Evolutionary conservation across 164 flowering plant genomes (phyloP), one percentile per base, ranked within the genome.

Genomic region (Tinospora cordifolia): DNA sequence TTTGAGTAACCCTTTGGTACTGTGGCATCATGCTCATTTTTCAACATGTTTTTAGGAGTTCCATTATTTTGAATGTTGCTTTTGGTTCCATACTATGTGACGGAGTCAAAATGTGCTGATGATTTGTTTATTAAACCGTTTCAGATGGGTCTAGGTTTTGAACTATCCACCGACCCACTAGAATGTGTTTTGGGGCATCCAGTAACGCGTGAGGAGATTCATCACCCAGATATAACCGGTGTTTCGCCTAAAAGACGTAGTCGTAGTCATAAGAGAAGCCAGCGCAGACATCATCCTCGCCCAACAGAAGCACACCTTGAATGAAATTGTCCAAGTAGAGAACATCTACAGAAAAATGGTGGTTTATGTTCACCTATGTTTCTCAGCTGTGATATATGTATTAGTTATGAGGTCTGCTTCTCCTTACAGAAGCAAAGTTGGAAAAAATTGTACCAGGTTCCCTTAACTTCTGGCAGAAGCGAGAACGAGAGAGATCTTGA

Each of bases 141-240:
- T 25, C 70, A 88, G 88, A 66, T 69, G 78, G 79, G 63, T 24
- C 66, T 72, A 47, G 77, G 38, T 26, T 34, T 46, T 13, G 80
- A 77, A 66, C 41, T 69, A 38, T 74, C 69, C 69, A 76, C 70
- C 38, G 86, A 86, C 71, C 89, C 88, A 24, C 74, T 88, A 39
- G 93, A 84, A 60, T 75, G 75, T 69, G 67, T 88, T 46, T 79
- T 87, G 64, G 90, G 90, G 26, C 8, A 69, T 54, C n/a, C 78
- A 6, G 73, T 72, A 68, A 36, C 27, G 10, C 44, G 54, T 19
- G 84, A 83, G 70, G 87, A 80, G 72, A 78, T 76, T 65, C 79
- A 36, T 66, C 79, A 70, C 64, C 71, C 77, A 30, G 74, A 71
- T 15, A 62, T 70, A 14, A 46, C 79, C 36, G 73, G 68, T 24